phyloP scores from a whole-genome alignment of 2,329 filamentous ascomycete species.

The Xylariomycetidae sp. region DNA sequence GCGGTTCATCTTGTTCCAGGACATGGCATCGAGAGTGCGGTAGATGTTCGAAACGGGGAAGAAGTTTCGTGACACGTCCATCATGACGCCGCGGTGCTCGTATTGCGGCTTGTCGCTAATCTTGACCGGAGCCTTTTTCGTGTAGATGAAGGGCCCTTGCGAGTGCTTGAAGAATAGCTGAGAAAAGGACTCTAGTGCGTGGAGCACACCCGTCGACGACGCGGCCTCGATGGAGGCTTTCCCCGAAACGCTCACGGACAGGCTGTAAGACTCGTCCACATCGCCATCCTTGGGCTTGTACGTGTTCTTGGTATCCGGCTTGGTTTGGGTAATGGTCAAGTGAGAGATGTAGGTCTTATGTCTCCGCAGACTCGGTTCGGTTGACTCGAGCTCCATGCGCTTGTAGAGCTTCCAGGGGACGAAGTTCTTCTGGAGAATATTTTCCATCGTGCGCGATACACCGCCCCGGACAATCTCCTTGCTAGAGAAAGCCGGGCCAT shows the following conservation, averaged over 20 bases:
- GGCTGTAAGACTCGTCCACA: constrained; percentile 70
- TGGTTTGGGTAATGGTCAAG: constrained; percentile 58
- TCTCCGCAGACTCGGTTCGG: constrained; percentile 51
- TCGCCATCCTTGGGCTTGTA: constrained; percentile 56
- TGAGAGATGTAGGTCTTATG: constrained; percentile 46
- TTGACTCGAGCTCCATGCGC: constrained; percentile 48
- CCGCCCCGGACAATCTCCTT: constrained; percentile 49
- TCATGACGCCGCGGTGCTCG: constrained; percentile 68
- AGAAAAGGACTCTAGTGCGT: constrained; percentile 68
- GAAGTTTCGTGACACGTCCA: constrained; percentile 72
- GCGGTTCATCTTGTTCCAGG: constrained; percentile 78
- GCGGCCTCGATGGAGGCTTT: constrained; percentile 56
- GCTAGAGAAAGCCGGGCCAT: constrained; percentile 36
- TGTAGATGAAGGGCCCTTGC: constrained; percentile 55
- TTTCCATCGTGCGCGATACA: constrained; percentile 53
- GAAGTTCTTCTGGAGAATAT: constrained; percentile 62
- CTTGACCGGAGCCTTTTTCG: constrained; percentile 59
- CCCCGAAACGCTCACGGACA: constrained; percentile 54
- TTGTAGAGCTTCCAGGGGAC: constrained; percentile 74
- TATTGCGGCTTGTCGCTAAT: constrained; percentile 73
- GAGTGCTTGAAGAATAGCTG: constrained; percentile 76
- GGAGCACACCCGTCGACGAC: constrained; percentile 63
- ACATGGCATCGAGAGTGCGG: constrained; percentile 67
- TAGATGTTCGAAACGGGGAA: constrained; percentile 62
- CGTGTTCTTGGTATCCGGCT: constrained; percentile 43